phyloP scores from a whole-genome alignment of 108 stramenopile species.

The Aureococcus anophagefferens region DNA sequence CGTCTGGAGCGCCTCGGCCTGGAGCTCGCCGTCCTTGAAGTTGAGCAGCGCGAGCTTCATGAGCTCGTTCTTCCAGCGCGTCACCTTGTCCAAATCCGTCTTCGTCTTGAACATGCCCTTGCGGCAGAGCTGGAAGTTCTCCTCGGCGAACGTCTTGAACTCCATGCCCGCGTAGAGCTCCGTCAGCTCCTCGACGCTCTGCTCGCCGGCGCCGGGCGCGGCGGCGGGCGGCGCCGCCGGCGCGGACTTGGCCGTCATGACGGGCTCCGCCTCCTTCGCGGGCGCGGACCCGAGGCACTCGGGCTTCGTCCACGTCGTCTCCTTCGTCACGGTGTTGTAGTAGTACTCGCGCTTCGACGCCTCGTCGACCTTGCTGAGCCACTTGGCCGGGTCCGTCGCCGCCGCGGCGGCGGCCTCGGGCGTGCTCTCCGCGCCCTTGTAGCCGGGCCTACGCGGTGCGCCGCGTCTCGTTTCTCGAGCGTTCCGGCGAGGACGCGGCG shows the following conservation, averaged over 20 bases:
- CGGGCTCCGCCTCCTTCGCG: not conserved
- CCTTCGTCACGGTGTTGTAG: slow-evolving; percentile 10
- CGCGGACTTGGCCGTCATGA: no score
- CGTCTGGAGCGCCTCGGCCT: slow-evolving; percentile 15
- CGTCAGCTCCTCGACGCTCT: not conserved
- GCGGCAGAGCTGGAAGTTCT: slow-evolving; percentile 25
- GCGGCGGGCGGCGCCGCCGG: no score
- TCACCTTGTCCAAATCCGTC: slow-evolving; percentile 19
- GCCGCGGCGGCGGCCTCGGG: not conserved
- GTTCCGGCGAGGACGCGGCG: no score
- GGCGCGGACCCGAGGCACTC: not conserved
- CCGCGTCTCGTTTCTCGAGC: no score
- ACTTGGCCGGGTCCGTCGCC: not conserved
- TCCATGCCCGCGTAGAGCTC: slow-evolving; percentile 7
- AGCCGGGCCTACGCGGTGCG: no score
- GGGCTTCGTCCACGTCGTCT: slow-evolving; percentile 11
- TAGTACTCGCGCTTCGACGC: slow-evolving; percentile 6
- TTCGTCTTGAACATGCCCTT: slow-evolving; percentile 29
- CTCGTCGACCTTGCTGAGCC: not conserved
- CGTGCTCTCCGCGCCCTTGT: no score
- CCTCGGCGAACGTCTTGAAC: slow-evolving; percentile 22
- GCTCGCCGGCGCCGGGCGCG: no score
- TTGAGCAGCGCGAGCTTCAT: slow-evolving; percentile 22
- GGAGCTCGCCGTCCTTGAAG: slow-evolving; percentile 15
- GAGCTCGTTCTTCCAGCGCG: slow-evolving; percentile 24